Percentiles rank a stretch among this genome's conserved stretches.
These are phyloP conservation scores for Potentilla sterilis DNA, from an alignment of 306 rosid genomes.

Conservation along the genomic window DNA sequence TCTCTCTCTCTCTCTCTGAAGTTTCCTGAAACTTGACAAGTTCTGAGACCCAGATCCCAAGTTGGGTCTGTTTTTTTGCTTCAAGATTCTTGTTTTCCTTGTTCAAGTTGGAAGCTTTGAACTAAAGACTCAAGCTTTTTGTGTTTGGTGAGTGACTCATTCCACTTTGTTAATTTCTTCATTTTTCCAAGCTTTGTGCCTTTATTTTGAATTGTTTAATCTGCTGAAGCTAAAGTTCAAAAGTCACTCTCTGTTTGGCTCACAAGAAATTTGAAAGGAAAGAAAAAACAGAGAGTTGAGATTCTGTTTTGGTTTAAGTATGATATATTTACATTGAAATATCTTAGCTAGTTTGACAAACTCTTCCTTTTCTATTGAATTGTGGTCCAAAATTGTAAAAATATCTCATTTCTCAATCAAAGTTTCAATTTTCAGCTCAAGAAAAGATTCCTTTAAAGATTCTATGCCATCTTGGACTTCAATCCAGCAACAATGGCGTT, in stretches of 20 bases:
- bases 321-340: constrained; percentile 1
- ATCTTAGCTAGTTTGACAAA: not conserved
- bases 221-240: not conserved
- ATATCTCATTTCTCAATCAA: not conserved
- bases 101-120: constrained; percentile 10
- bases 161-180: not conserved
- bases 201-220: not conserved
- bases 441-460: not conserved
- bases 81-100: not conserved
- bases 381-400: not conserved
- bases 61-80: not conserved
- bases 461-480: not conserved
- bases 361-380: not conserved
- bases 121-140: not conserved
- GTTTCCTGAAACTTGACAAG: not conserved
- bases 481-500: constrained; percentile 15
- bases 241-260: constrained; percentile 21
- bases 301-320: not conserved
- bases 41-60: not conserved
- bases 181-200: not conserved
- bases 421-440: constrained; percentile 9
- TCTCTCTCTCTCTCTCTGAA: too few relatives aligned
- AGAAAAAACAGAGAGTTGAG: not conserved
- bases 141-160: constrained; percentile 3
- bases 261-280: constrained; percentile 7